These are phyloP conservation scores for Pseudogymnoascus sp. DNA, from an alignment of 2,329 filamentous ascomycete genomes.

Conservation along the genomic window DNA sequence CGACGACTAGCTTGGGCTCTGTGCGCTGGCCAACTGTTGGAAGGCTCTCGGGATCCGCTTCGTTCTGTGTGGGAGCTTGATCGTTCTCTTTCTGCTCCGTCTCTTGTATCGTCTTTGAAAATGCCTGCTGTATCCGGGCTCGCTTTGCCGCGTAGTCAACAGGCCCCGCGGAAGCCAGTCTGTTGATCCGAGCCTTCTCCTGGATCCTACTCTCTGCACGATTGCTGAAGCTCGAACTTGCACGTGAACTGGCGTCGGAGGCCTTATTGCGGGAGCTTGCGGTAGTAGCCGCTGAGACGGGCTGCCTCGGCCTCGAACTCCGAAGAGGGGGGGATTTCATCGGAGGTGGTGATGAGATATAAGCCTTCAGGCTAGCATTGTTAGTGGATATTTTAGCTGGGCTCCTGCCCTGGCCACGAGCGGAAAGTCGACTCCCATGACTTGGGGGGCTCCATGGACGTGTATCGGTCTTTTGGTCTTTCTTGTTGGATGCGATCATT, in stretches of 20 bases:
- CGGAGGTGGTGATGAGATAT: slow-evolving; percentile 60
- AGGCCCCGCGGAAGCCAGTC: slow-evolving; percentile 56
- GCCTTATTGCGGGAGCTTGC: slow-evolving; percentile 58
- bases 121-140: slow-evolving; percentile 75
- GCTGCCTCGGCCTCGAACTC: slow-evolving; percentile 73
- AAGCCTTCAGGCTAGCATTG: slow-evolving; percentile 60
- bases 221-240: slow-evolving; percentile 10
- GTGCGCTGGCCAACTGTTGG: background rate
- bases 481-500: slow-evolving; percentile 34
- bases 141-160: slow-evolving; percentile 80
- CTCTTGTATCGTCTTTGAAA: slow-evolving; percentile 74
- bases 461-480: slow-evolving; percentile 21
- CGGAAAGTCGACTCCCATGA: slow-evolving; percentile 28
- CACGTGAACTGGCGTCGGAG: slow-evolving; percentile 17
- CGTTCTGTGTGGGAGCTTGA: background rate
- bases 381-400: slow-evolving; percentile 23
- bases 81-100: slow-evolving; percentile 46
- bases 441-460: slow-evolving; percentile 23
- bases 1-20: background rate
- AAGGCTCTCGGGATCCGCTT: background rate
- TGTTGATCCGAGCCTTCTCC: slow-evolving; percentile 30
- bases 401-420: slow-evolving; percentile 19
- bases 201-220: slow-evolving; percentile 26
- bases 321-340: slow-evolving; percentile 72
- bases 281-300: slow-evolving; percentile 68